Evolutionary conservation across 2,329 filamentous ascomycete genomes (phyloP), one percentile per base, ranked within the genome.

Genomic region (Colletotrichum sublineola): DNA sequence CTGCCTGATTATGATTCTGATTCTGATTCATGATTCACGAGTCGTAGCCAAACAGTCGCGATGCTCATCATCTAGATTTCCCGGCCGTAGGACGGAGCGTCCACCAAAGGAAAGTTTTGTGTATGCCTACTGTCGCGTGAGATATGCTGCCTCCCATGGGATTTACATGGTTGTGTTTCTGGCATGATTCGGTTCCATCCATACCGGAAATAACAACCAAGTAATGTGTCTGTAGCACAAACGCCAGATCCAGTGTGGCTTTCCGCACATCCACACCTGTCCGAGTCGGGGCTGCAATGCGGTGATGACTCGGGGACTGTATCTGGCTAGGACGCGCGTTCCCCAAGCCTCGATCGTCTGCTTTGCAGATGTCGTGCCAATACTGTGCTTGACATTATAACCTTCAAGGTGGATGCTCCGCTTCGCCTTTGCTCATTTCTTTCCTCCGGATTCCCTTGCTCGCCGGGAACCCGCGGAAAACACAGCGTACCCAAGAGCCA

Each of bases 351-450:
- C 31, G 52, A 5, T n/a, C 31, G 52, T 36, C 52, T 36, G 52
- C 31, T 55, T 20, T 20, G 11, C 31, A 36, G 52, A 1, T 20
- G 33, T 8, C 7, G 24, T 48, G 20, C 24, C 24, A 48, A 24
- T 24, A 24, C 24, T 48, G 46, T 14, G 18, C n/a, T 9, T 29
- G 14, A 42, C 9, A n/a, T 40, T 42, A 38, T 1, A 58, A 15
- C 56, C 36, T 18, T 29, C 55, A 57, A 57, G 56, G 36, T 58
- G n/a, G 56, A 42, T 29, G 56, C n/a, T 42, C 36, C 36, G 56
- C 36, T 42, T 42, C 36, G n/a, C 42, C 42, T 44, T 44, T 15
- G 42, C n/a, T 18, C 29, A n/a, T 33, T 55, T 36, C 18, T 14
- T 29, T 20, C 52, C 31, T 55, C 18, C 20, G 15, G 1, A 20